Evolutionary conservation across 352 stramenopile species (phyloP).

Genomic region (Pythium scleroteichum): DNA sequence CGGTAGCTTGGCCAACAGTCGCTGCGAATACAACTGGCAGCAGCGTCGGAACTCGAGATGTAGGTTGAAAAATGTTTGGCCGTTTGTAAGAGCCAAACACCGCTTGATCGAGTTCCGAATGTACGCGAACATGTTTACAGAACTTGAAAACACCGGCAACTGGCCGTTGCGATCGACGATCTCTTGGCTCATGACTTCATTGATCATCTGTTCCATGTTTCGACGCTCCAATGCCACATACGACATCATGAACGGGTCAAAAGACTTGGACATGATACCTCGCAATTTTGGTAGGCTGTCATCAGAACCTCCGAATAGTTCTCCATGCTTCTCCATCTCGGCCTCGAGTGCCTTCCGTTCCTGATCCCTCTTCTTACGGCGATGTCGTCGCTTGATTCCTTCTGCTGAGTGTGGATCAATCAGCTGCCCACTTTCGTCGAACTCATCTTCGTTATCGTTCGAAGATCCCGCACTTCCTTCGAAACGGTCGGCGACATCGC

Average conservation of each 20-base stretch:
- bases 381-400: slow-evolving; percentile 74
- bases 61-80: slow-evolving; percentile 97
- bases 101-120: slow-evolving; percentile 98
- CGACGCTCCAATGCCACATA: slow-evolving; percentile 96
- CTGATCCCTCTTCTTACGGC: slow-evolving; percentile 70
- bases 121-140: slow-evolving; percentile 98
- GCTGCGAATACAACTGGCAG: slow-evolving; percentile 74
- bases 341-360: slow-evolving; percentile 65
- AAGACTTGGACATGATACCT: slow-evolving; percentile 91
- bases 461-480: slow-evolving; percentile 40
- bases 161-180: slow-evolving; percentile 95
- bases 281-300: slow-evolving; percentile 66
- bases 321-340: slow-evolving; percentile 62
- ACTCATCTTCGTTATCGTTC: slow-evolving; percentile 60
- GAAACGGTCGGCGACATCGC: slow-evolving; percentile 67
- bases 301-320: slow-evolving; percentile 37
- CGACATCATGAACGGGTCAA: slow-evolving; percentile 97
- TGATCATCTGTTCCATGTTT: slow-evolving; percentile 95
- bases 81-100: slow-evolving; percentile 96
- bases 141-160: slow-evolving; percentile 95
- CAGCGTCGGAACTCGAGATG: slow-evolving; percentile 93
- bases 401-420: slow-evolving; percentile 75
- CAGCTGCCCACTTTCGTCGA: slow-evolving; percentile 70
- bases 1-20: slow-evolving; percentile 75
- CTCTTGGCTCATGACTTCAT: slow-evolving; percentile 89